Evolutionary conservation across 2,329 filamentous ascomycete genomes (phyloP), one percentile per base, ranked within the genome.

Genomic region (Fusarium hainanense): DNA sequence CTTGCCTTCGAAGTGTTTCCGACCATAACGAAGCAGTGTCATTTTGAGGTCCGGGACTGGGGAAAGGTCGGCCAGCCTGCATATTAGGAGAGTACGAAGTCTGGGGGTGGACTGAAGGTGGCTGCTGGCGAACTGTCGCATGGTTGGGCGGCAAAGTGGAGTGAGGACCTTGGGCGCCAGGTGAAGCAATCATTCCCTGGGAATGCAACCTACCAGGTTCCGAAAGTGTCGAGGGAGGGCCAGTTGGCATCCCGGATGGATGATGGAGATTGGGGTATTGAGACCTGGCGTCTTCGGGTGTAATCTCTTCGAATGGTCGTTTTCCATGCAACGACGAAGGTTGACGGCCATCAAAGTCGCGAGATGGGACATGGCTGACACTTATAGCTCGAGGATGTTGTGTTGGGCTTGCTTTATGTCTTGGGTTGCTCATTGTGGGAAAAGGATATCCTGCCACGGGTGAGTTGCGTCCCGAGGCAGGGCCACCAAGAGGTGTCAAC

Each of bases 141-240:
- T 74, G 75, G 25, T 59, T 76, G 61, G 62, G 58, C 3, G 66
- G 60, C 7, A 73, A 59, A 13, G 66, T 56, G 5, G 77, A 63
- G 18, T 73, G 71, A 20, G 77, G 75, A 9, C 70, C 67, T 42
- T 73, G 74, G 11, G 70, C 55, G 43, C 65, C 71, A 16, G 75
- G 76, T 18, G 66, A 63, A n/a, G 62, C 63, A 13, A 79, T 55
- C 23, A 71, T 66, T 11, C 80, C 75, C n/a, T 83, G 81, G 7
- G 81, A 80, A 44, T 79, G 69, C 23, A 79, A 75, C 46, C 80
- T 77, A 49, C 77, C 68, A 7, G 77, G 74, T 28, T 76, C 73
- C 9, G 77, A 71, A 66, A 66, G 55, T 64, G 56, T 28, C 62
- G 62, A 28, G 59, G 65, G 44, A 66, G 74, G 27, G 58, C 71